Evolutionary conservation across 768 basidiomycete species (phyloP).

Genomic region (Pholiota microspora): DNA sequence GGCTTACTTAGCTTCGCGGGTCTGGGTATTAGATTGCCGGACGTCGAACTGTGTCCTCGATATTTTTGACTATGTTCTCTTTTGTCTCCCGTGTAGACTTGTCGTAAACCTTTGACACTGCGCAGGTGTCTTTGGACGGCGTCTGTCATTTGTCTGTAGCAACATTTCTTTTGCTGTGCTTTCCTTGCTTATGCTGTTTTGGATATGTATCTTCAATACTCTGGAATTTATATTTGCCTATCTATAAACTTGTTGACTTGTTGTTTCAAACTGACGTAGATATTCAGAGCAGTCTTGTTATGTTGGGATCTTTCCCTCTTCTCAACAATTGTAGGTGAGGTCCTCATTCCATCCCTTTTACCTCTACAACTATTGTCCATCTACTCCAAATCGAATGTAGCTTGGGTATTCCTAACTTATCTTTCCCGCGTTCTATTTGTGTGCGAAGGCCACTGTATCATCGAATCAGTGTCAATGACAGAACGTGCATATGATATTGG

Average conservation of each 20-base stretch:
- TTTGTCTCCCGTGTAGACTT: background rate
- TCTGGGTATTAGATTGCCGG: background rate
- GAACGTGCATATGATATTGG: too few species aligned
- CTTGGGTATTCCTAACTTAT: background rate
- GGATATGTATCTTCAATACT: background rate
- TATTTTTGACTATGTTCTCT: background rate
- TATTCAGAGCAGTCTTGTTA: too few species aligned
- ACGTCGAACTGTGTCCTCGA: background rate
- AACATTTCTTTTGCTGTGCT: background rate
- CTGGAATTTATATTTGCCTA: too few species aligned
- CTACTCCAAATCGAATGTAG: background rate
- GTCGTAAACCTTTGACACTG: background rate
- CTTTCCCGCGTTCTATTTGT: background rate
- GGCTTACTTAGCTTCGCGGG: background rate
- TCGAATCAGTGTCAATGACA: too few species aligned
- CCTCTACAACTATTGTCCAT: background rate
- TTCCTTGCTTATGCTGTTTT: background rate
- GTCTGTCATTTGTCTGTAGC: background rate
- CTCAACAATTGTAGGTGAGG: background rate
- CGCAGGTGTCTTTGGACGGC: background rate
- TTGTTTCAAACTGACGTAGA: too few species aligned
- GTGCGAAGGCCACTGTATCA: too few species aligned
- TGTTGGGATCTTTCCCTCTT: too few species aligned
- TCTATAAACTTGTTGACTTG: too few species aligned
- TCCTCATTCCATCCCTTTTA: background rate